phyloP scores from a whole-genome alignment of 1,139 yeast species.

The Candida tetrigidarum region DNA sequence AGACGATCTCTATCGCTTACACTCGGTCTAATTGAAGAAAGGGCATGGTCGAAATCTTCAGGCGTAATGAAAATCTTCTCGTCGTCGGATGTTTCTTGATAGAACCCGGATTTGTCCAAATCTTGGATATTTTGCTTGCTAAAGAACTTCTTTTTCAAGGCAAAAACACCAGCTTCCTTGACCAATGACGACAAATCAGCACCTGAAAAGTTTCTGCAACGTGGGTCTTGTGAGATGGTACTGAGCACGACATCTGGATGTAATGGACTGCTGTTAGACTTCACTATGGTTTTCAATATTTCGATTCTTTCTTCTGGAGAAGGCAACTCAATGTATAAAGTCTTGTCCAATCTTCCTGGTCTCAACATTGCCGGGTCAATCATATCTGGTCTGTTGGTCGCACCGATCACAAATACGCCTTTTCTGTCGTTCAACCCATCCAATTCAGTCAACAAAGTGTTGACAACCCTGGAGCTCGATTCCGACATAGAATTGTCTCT shows the following conservation, averaged over 20 bases:
- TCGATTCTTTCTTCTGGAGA: slow-evolving; percentile 76
- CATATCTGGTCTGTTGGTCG: slow-evolving; percentile 98
- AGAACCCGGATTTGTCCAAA: slow-evolving; percentile 49
- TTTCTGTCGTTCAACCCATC: slow-evolving; percentile 94
- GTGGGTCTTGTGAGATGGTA: slow-evolving; percentile 68
- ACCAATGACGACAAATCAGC: slow-evolving; percentile 94
- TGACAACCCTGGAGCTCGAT: slow-evolving; percentile 92
- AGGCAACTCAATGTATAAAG: slow-evolving; percentile 90
- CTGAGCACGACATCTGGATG: slow-evolving; percentile 62
- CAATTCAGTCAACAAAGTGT: slow-evolving; percentile 88
- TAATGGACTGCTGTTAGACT: slow-evolving; percentile 76
- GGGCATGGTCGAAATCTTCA: slow-evolving; percentile 73
- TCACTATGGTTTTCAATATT: slow-evolving; percentile 76
- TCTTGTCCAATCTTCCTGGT: slow-evolving; percentile 95
- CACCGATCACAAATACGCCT: slow-evolving; percentile 95
- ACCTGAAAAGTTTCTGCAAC: slow-evolving; percentile 91
- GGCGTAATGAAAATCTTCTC: slow-evolving; percentile 57
- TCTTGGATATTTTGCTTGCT: slow-evolving; percentile 51
- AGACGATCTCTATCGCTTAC: slow-evolving; percentile 85
- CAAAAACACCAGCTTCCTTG: slow-evolving; percentile 90
- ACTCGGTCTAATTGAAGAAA: slow-evolving; percentile 81
- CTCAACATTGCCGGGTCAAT: slow-evolving; percentile 98
- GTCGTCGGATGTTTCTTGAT: slow-evolving; percentile 31
- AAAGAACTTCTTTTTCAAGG: slow-evolving; percentile 75
- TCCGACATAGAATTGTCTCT: slow-evolving; percentile 89